Percentiles rank a stretch among this genome's conserved stretches.
Evolutionary conservation across 371 early-diverging fungal genomes (phyloP).

Genomic region (Mucor sp.): DNA sequence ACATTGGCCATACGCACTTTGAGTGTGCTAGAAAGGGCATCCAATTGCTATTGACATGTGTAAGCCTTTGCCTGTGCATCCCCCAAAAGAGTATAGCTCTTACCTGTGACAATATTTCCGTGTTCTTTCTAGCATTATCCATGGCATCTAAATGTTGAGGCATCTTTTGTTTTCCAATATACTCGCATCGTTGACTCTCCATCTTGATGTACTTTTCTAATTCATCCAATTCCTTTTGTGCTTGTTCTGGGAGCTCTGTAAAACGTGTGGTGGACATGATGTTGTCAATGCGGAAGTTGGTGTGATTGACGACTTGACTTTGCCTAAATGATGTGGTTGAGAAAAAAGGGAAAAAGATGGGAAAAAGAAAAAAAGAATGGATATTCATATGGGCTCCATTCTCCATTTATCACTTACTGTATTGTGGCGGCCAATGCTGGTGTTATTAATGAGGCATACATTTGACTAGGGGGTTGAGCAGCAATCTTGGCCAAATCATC

Average conservation of each 20-base stretch:
- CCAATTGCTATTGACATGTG: slow-evolving; percentile 32
- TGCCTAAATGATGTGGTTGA: slow-evolving; percentile 22
- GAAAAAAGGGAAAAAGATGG: neutral
- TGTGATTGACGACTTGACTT: slow-evolving; percentile 37
- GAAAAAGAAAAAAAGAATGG: neutral
- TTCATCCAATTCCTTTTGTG: slow-evolving; percentile 45
- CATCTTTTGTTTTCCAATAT: slow-evolving; percentile 34
- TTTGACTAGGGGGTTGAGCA: slow-evolving; percentile 32
- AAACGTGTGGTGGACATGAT: slow-evolving; percentile 40
- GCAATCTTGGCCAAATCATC: slow-evolving; percentile 31
- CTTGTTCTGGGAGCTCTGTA: slow-evolving; percentile 47
- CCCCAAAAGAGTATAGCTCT: neutral
- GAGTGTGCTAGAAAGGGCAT: slow-evolving; percentile 35
- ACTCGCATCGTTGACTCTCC: slow-evolving; percentile 43
- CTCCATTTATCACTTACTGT: slow-evolving; percentile 30
- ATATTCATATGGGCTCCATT: neutral
- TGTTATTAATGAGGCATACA: slow-evolving; percentile 34
- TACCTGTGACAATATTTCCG: slow-evolving; percentile 39
- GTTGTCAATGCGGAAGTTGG: slow-evolving; percentile 49
- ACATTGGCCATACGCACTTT: slow-evolving; percentile 28
- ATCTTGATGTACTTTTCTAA: slow-evolving; percentile 40
- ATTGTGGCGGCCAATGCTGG: slow-evolving; percentile 23
- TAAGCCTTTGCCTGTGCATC: neutral
- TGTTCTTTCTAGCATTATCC: slow-evolving; percentile 25
- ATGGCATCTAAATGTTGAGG: slow-evolving; percentile 35